Base-by-base conservation (phyloP, 2,329 filamentous ascomycete species). In the Ophiocordyceps unilateralis region DNA sequence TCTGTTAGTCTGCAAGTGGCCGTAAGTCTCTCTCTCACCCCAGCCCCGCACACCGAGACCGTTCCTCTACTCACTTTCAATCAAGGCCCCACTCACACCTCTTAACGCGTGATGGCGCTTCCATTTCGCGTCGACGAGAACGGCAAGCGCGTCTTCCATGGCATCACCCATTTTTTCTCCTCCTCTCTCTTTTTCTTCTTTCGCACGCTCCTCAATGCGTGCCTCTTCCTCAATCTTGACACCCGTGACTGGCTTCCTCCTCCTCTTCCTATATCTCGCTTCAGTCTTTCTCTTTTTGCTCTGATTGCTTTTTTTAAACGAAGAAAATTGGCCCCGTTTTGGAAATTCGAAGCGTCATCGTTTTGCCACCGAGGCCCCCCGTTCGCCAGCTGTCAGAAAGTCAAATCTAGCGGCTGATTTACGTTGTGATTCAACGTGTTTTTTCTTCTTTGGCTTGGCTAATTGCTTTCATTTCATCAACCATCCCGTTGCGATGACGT, bases 101-200 rank as follows among this genome's bases (percentile, higher is more conserved):
- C 50, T 45, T 46, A 34, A 49, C 51, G 48, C 53, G 58, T 63
- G 60, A 61, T 48, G 46, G 46, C 60, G 58, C 50, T 54, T 44
- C 49, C 40, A 44, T 51, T 52, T 61, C 60, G 60, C 58, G 60
- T 62, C 47, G 46, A 44, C 24, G 39, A 30, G 48, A 48, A 42
- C 11, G 10, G 19, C 14, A 40, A 41, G 42, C 47, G 47, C 46
- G 45, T 43, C 23, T 34, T 21, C 10, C 14, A 6, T 34, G 11
- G 9, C 12, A 26, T 26, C 24, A 10, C 24, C 9, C 9, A 4
- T 26, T 26, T 26, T 26, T 26, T 11, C 23, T 11, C 23, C 24
- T n/a, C n/a, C n/a, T n/a, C n/a, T n/a, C n/a, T n/a, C n/a, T n/a
- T n/a, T n/a, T n/a, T n/a, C n/a, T n/a, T n/a, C n/a, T n/a, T n/a